These are phyloP conservation scores for Schizophyllum amplum DNA, from an alignment of 1,284 basidiomycete species.

Conservation along the genomic window DNA sequence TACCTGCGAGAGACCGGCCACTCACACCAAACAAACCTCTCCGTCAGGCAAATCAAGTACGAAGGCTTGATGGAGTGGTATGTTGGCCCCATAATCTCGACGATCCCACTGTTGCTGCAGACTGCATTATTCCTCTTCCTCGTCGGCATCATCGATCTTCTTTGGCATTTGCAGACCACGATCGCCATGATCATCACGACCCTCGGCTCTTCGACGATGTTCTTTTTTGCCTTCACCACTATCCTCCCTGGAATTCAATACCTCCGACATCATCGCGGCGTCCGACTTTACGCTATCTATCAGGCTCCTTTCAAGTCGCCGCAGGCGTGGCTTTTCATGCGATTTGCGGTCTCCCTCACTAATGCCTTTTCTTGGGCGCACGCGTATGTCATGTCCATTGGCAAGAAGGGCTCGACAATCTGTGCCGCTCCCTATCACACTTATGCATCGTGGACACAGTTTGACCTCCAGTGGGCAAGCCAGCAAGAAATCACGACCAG, in stretches of 20 bases:
- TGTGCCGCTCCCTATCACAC: too few species aligned
- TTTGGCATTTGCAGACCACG: slow-evolving; percentile 13
- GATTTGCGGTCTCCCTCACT: too few species aligned
- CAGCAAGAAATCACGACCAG: background rate
- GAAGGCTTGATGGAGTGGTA: slow-evolving; percentile 18
- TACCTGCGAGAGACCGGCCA: slow-evolving; percentile 11
- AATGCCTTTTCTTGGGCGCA: too few species aligned
- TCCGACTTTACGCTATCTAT: too few species aligned
- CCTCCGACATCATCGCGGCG: too few species aligned
- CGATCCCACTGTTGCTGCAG: slow-evolving; percentile 18
- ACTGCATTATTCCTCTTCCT: slow-evolving; percentile 19
- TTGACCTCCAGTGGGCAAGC: background rate
- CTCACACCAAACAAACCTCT: background rate
- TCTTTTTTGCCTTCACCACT: too few species aligned
- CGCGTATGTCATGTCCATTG: too few species aligned
- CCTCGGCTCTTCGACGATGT: too few species aligned
- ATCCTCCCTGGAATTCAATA: too few species aligned
- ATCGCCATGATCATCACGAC: background rate
- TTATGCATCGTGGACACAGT: slow-evolving; percentile 15
- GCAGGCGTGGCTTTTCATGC: too few species aligned
- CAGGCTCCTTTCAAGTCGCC: too few species aligned
- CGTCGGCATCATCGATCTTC: slow-evolving; percentile 15
- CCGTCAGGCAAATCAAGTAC: slow-evolving; percentile 16
- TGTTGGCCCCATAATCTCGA: slow-evolving; percentile 16
- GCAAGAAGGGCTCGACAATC: too few species aligned